A percentile compares a stretch with the other conserved stretches of the same genome.
phyloP scores from a whole-genome alignment of 2,329 filamentous ascomycete species.

The Metarhizium sp. region DNA sequence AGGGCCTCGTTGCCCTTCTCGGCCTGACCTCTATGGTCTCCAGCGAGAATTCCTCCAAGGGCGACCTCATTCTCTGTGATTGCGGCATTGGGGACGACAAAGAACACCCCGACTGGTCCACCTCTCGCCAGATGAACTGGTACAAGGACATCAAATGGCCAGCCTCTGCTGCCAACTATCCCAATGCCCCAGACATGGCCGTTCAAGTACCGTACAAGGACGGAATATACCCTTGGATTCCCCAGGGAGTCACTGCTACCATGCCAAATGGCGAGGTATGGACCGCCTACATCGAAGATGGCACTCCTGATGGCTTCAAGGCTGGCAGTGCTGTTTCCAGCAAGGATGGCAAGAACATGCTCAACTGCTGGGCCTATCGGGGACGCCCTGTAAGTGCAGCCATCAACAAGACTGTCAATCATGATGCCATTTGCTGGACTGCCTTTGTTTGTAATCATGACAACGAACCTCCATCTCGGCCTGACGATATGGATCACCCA shows the following conservation, averaged over 20 bases:
- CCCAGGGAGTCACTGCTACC: conserved; percentile 25
- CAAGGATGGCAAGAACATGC: conserved; percentile 27
- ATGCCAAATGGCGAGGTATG: conserved; percentile 30
- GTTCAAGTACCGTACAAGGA: conserved; percentile 29
- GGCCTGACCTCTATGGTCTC: conserved; percentile 12
- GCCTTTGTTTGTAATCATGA: conserved; percentile 33
- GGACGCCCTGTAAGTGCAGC: conserved; percentile 28
- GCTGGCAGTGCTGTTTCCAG: conserved; percentile 30
- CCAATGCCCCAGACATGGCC: conserved; percentile 26
- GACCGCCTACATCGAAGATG: conserved; percentile 32
- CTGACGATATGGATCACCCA: conserved; percentile 25
- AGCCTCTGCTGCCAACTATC: conserved; percentile 22
- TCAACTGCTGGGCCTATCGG: conserved; percentile 33
- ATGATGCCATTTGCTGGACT: conserved; percentile 28
- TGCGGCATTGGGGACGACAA: conserved; percentile 33
- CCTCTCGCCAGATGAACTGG: conserved; percentile 35
- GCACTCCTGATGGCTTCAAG: conserved; percentile 29
- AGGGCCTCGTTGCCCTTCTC: conserved; percentile 12
- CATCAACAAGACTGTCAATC: conserved; percentile 27
- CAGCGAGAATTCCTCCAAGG: conserved; percentile 19
- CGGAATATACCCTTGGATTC: conserved; percentile 30
- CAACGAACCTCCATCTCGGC: conserved; percentile 21
- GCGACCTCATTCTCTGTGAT: conserved; percentile 31
- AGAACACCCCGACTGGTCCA: conserved; percentile 30
- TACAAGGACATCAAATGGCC: conserved; percentile 30